phyloP scores from a whole-genome alignment of 1,284 basidiomycete genomes.

The Irpex rosettiformis region DNA sequence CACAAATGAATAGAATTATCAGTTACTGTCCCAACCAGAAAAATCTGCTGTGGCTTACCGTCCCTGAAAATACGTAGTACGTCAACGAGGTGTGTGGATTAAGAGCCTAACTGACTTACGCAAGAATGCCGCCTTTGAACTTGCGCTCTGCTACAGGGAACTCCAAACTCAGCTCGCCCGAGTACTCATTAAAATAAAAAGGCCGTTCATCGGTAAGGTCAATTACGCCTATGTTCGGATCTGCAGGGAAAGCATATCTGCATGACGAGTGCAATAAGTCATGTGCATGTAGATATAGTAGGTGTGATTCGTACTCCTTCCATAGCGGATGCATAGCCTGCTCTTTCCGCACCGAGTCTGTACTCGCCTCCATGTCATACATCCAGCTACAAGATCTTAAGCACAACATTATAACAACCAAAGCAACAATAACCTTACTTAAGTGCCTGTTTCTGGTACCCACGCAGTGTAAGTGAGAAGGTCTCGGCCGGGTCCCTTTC shows the following conservation, averaged over 20 bases:
- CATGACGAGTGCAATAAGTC: neutral
- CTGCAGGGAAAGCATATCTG: slow-evolving; percentile 68
- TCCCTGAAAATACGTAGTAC: neutral
- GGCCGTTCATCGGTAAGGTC: slow-evolving; percentile 69
- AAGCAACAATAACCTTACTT: slow-evolving; percentile 38
- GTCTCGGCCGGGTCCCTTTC: slow-evolving; percentile 82
- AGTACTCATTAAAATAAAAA: slow-evolving; percentile 90
- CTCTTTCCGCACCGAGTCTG: slow-evolving; percentile 65
- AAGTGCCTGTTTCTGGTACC: slow-evolving; percentile 95
- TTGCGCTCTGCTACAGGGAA: slow-evolving; percentile 83
- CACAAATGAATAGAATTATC: neutral
- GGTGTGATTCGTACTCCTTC: slow-evolving; percentile 71
- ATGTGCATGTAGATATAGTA: slow-evolving; percentile 2
- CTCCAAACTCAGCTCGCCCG: slow-evolving; percentile 89
- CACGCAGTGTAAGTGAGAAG: slow-evolving; percentile 78
- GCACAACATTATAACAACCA: neutral
- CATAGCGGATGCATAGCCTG: slow-evolving; percentile 90
- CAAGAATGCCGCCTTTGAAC: slow-evolving; percentile 84
- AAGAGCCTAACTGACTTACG: slow-evolving; percentile 49
- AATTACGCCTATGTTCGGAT: slow-evolving; percentile 51
- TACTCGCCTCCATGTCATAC: slow-evolving; percentile 80
- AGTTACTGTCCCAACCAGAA: neutral
- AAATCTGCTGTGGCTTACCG: neutral
- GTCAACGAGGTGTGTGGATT: neutral
- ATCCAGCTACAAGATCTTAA: slow-evolving; percentile 64